phyloP scores from a whole-genome alignment of 148 eudicot genomes.

The Amaranthus hypochondriacus region DNA sequence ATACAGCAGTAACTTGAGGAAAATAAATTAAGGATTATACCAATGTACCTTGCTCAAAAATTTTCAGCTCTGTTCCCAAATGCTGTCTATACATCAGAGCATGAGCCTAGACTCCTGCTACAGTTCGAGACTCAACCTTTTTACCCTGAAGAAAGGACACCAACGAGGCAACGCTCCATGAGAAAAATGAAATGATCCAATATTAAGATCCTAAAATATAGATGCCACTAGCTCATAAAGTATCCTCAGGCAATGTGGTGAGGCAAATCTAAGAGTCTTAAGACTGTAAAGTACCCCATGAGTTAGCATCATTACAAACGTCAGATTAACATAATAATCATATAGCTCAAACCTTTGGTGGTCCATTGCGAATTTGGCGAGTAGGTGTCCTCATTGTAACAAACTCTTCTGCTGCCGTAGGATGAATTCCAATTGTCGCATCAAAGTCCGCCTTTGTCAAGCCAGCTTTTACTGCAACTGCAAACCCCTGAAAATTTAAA shows the following conservation, averaged over 20 bases:
- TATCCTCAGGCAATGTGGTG: neutral
- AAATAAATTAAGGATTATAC: neutral
- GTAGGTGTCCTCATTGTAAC: conserved; percentile 97
- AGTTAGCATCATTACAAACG: neutral
- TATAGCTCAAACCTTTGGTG: conserved; percentile 51
- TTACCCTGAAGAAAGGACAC: conserved; percentile 38
- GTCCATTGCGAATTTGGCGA: conserved; percentile 59
- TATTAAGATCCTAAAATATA: neutral
- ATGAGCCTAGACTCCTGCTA: conserved; percentile 51
- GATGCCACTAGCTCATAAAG: neutral
- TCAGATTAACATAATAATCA: neutral
- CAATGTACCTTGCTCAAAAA: conserved; percentile 10
- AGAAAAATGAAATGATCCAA: neutral
- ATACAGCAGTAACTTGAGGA: neutral
- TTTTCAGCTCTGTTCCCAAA: neutral
- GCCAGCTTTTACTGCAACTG: conserved; percentile 94
- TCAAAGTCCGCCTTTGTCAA: conserved; percentile 92
- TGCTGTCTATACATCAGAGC: neutral
- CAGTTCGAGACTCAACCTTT: conserved; percentile 51
- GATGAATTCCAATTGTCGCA: conserved; percentile 87
- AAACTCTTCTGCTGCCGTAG: conserved; percentile 91
- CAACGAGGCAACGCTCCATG: neutral
- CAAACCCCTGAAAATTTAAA: conserved; percentile 64
- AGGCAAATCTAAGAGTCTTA: neutral
- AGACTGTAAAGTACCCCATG: neutral